These are phyloP conservation scores for Cornus florida DNA, from an alignment of 148 eudicot species.

Conservation along the genomic window DNA sequence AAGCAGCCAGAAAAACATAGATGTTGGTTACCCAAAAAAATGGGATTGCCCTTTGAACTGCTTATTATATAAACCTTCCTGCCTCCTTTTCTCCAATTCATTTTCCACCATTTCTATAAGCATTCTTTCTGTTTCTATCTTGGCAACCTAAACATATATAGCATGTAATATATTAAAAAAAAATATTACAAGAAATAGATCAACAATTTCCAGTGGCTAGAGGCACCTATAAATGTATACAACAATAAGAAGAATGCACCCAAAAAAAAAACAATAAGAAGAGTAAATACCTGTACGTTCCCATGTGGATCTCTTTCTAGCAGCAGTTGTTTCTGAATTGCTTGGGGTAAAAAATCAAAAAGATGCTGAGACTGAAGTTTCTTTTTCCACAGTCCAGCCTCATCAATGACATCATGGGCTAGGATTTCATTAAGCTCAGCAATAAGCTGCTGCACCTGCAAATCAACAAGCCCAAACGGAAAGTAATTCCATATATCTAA, in stretches of 20 bases:
- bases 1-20: neutral
- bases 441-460: conserved; percentile 74
- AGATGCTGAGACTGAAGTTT: conserved; percentile 46
- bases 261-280: neutral
- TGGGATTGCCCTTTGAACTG: conserved; percentile 18
- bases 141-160: conserved; percentile 14
- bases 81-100: conserved; percentile 14
- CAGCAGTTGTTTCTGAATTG: conserved; percentile 42
- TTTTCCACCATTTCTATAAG: conserved; percentile 18
- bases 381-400: conserved; percentile 43
- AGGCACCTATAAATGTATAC: neutral
- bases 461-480: neutral
- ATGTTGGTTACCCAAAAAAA: conserved; percentile 13
- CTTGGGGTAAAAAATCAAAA: conserved; percentile 37
- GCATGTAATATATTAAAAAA: neutral
- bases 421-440: conserved; percentile 45
- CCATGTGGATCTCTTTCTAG: conserved; percentile 54
- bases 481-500: neutral
- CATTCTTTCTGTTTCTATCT: conserved; percentile 20
- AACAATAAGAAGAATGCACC: neutral
- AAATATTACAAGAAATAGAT: neutral
- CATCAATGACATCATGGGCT: conserved; percentile 37
- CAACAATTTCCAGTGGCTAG: neutral
- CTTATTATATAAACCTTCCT: neutral
- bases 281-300: conserved; percentile 36